phyloP scores from a whole-genome alignment of 148 eudicot species.

The Amaranthus cruentus region DNA sequence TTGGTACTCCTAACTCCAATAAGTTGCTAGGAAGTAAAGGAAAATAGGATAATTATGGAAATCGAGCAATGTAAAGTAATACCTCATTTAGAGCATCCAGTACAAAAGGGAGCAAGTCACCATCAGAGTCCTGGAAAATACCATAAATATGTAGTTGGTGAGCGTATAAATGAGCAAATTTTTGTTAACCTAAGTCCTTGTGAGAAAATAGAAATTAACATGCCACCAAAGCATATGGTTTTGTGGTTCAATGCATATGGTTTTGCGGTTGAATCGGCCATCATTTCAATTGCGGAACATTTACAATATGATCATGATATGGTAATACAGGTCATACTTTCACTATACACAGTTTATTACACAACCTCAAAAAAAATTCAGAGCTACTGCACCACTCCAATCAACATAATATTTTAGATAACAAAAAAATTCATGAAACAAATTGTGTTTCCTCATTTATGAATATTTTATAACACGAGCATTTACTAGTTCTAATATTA shows the following conservation, averaged over 20 bases:
- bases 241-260: no score
- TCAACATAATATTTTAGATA: background rate
- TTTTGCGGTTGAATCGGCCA: no score
- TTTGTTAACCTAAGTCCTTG: background rate
- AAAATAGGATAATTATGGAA: background rate
- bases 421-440: background rate
- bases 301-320: no score
- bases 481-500: background rate
- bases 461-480: background rate
- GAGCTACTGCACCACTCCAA: no score
- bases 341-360: no score
- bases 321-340: no score
- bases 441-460: background rate
- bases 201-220: background rate
- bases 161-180: background rate
- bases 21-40: background rate
- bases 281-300: no score
- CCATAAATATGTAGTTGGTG: slow-evolving; percentile 15
- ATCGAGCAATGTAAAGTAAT: slow-evolving; percentile 3
- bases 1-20: background rate
- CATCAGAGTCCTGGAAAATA: slow-evolving; percentile 68
- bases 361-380: no score
- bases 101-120: slow-evolving; percentile 83
- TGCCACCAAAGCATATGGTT: slow-evolving; percentile 4
- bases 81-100: slow-evolving; percentile 99